phyloP scores from a whole-genome alignment of 2,329 filamentous ascomycete genomes.

The Fusarium sublunatum region DNA sequence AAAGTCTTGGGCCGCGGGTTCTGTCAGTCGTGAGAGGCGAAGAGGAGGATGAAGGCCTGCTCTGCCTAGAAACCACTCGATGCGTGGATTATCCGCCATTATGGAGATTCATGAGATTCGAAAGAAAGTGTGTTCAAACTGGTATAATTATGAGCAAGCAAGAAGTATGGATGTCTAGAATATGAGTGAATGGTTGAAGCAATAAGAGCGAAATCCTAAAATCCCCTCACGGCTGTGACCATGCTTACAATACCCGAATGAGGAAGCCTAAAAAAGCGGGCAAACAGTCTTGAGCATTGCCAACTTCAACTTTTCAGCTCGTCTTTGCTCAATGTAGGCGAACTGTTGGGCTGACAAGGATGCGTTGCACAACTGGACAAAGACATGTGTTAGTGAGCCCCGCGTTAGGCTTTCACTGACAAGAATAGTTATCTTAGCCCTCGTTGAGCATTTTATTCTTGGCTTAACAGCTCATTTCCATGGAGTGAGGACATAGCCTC shows the following conservation, averaged over 20 bases:
- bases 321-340: background rate
- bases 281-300: background rate
- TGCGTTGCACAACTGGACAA: background rate
- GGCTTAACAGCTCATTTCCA: background rate
- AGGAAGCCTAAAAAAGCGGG: too few species aligned
- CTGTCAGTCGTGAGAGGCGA: constrained; percentile 1
- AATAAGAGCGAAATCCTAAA: background rate
- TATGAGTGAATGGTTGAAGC: background rate
- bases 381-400: constrained; percentile 1
- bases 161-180: too few species aligned
- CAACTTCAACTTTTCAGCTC: background rate
- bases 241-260: background rate
- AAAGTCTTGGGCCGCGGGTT: constrained; percentile 21
- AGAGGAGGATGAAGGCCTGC: constrained; percentile 15
- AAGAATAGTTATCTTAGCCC: too few species aligned
- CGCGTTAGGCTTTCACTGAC: constrained; percentile 8
- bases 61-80: constrained; percentile 23
- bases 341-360: constrained; percentile 3
- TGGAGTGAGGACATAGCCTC: constrained; percentile 3
- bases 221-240: background rate
- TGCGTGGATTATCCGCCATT: constrained; percentile 13
- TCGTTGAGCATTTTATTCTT: too few species aligned
- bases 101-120: too few species aligned
- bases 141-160: too few species aligned
- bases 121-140: too few species aligned